Evolutionary conservation across 345 rosid species (phyloP).

Genomic region (Acer yangbiense): DNA sequence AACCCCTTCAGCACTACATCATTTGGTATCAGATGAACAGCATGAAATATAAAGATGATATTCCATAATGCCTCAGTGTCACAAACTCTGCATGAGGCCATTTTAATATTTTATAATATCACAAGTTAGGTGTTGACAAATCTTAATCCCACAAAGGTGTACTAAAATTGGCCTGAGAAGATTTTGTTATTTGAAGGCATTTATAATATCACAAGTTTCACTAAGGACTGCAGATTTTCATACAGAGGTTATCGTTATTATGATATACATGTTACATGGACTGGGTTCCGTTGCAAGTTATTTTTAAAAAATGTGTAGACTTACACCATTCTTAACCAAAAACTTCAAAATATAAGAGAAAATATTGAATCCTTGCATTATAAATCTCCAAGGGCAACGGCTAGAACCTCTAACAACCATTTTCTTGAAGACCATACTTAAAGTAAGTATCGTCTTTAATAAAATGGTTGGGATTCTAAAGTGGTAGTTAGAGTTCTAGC

Average conservation of each 20-base stretch:
- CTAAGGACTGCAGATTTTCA: not conserved
- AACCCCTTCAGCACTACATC: not conserved
- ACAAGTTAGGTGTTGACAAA: not conserved
- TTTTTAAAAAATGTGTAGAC: not conserved
- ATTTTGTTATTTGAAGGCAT: not conserved
- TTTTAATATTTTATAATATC: not conserved
- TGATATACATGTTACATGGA: not conserved
- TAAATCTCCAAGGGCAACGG: too few relatives aligned
- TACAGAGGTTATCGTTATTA: not conserved
- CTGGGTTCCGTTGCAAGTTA: not conserved
- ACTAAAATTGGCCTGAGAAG: not conserved
- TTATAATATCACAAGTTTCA: not conserved
- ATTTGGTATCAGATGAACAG: not conserved
- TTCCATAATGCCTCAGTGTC: not conserved
- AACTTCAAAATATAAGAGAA: too few relatives aligned
- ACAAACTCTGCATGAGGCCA: not conserved
- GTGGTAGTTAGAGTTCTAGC: too few relatives aligned
- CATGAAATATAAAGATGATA: constrained; percentile 1
- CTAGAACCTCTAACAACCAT: too few relatives aligned
- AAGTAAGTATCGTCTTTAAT: too few relatives aligned
- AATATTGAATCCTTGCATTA: too few relatives aligned
- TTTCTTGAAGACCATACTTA: too few relatives aligned
- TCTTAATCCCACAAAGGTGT: not conserved
- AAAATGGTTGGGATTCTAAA: too few relatives aligned
- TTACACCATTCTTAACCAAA: too few relatives aligned